Conservation (phyloP, 208 protist genomes). For the Leishmania guyanensis region DNA sequence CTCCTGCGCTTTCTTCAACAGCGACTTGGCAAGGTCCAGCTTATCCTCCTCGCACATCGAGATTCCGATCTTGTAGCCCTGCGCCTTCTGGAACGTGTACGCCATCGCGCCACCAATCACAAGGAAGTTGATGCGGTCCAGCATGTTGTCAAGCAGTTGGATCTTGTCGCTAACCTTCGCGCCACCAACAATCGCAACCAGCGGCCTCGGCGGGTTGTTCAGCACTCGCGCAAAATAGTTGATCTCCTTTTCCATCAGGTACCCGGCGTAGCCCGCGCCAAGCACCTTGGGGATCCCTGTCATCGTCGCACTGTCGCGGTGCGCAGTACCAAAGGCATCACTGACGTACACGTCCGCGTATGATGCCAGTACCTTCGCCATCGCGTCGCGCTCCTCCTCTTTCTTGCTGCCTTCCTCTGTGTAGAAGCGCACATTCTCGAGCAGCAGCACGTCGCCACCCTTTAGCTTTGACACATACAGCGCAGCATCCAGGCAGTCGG, state of each 20-base stretch:
- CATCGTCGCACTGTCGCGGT: constrained; percentile 96
- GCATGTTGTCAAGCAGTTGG: constrained; percentile 98
- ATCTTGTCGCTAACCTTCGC: constrained; percentile 99
- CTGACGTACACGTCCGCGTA: constrained; percentile 98
- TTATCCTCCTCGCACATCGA: constrained; percentile 96
- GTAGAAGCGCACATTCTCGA: constrained; percentile 99
- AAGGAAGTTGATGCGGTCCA: constrained; percentile 98
- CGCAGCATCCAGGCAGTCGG: constrained; percentile 61
- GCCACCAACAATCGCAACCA: constrained; percentile 97
- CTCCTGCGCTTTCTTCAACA: constrained; percentile 95
- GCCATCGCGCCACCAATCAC: constrained; percentile 99
- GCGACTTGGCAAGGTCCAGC: constrained; percentile 68
- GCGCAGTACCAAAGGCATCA: constrained; percentile 99
- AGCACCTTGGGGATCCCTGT: constrained; percentile 86
- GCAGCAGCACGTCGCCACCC: constrained; percentile 93
- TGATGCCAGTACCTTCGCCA: constrained; percentile 90
- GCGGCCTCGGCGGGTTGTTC: constrained; percentile 76
- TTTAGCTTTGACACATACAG: constrained; percentile 39
- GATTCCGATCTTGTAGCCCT: constrained; percentile 91
- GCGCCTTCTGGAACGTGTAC: constrained; percentile 97
- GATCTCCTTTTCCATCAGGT: constrained; percentile 99
- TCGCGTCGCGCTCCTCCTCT: constrained; percentile 77
- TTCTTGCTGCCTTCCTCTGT: constrained; percentile 96
- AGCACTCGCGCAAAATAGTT: constrained; percentile 97
- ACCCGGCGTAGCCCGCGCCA: constrained; percentile 94